A percentile compares a stretch with the other conserved stretches of the same genome.
These are phyloP conservation scores for Chamaecrista fasciculata DNA, from an alignment of 306 rosid species.

Conservation along the genomic window DNA sequence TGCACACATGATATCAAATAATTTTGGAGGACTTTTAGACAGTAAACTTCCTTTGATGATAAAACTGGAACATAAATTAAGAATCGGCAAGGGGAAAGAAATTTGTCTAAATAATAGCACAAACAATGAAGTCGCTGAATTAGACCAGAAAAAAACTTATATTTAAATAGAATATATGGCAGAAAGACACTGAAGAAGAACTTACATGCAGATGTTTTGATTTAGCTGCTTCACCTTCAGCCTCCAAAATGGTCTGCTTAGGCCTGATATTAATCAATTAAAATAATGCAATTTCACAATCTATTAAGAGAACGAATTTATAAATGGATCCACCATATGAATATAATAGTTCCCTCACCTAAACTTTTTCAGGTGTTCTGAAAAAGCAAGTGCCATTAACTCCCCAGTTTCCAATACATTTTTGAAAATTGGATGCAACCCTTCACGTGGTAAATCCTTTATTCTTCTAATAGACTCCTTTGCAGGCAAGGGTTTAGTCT, in stretches of 20 bases:
- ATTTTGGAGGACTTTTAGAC: background rate
- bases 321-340: slow-evolving; percentile 1
- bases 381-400: slow-evolving; percentile 87
- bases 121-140: background rate
- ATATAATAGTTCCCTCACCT: slow-evolving; percentile 49
- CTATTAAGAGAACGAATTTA: slow-evolving; percentile 9
- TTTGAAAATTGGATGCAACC: slow-evolving; percentile 85
- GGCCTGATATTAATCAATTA: slow-evolving; percentile 51
- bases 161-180: slow-evolving; percentile 17
- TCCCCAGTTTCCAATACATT: slow-evolving; percentile 77
- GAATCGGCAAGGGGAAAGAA: background rate
- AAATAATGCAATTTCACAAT: slow-evolving; percentile 16
- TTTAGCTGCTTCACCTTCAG: slow-evolving; percentile 89
- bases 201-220: slow-evolving; percentile 62
- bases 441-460: slow-evolving; percentile 74
- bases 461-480: slow-evolving; percentile 85
- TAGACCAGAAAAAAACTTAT: background rate
- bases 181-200: slow-evolving; percentile 7
- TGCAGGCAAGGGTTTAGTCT: slow-evolving; percentile 83
- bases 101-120: slow-evolving; percentile 4
- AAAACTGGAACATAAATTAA: slow-evolving; percentile 10
- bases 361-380: slow-evolving; percentile 88
- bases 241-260: slow-evolving; percentile 89
- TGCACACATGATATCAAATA: slow-evolving; percentile 18
- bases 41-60: slow-evolving; percentile 5